phyloP scores from a whole-genome alignment of 108 stramenopile genomes.

The Bacterosira constricta region DNA sequence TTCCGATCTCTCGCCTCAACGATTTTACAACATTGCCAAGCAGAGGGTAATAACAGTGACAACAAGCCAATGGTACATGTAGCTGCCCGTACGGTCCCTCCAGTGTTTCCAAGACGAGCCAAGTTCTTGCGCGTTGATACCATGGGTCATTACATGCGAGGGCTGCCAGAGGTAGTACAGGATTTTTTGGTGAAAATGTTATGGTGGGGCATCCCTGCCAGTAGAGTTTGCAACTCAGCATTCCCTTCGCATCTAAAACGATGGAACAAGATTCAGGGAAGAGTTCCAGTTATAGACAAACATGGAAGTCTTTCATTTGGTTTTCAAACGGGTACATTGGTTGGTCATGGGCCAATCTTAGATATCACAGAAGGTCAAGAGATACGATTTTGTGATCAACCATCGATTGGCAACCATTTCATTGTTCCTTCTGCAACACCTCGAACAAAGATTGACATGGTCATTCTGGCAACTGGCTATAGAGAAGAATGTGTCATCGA shows the following conservation, averaged over 20 bases:
- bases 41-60: not conserved
- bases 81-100: slow-evolving; percentile 53
- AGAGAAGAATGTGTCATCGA: slow-evolving; percentile 35
- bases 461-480: slow-evolving; percentile 59
- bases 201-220: slow-evolving; percentile 39
- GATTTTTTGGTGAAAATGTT: slow-evolving; percentile 37
- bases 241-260: slow-evolving; percentile 51
- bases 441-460: slow-evolving; percentile 43
- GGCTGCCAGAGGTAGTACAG: slow-evolving; percentile 36
- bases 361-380: slow-evolving; percentile 15
- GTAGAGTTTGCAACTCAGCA: slow-evolving; percentile 37
- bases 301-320: slow-evolving; percentile 45
- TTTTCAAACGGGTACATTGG: slow-evolving; percentile 44
- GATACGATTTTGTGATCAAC: slow-evolving; percentile 27
- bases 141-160: slow-evolving; percentile 38
- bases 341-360: slow-evolving; percentile 52
- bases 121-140: slow-evolving; percentile 51
- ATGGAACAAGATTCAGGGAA: slow-evolving; percentile 42
- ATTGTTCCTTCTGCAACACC: not conserved
- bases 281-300: slow-evolving; percentile 61
- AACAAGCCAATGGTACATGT: slow-evolving; percentile 47
- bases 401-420: not conserved
- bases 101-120: slow-evolving; percentile 50
- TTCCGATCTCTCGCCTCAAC: slow-evolving; percentile 27
- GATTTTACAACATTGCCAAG: slow-evolving; percentile 34